Percentiles rank a stretch among this genome's conserved stretches.
These are phyloP conservation scores for Hippophae tibetana DNA, from an alignment of 306 rosid genomes.

Conservation along the genomic window DNA sequence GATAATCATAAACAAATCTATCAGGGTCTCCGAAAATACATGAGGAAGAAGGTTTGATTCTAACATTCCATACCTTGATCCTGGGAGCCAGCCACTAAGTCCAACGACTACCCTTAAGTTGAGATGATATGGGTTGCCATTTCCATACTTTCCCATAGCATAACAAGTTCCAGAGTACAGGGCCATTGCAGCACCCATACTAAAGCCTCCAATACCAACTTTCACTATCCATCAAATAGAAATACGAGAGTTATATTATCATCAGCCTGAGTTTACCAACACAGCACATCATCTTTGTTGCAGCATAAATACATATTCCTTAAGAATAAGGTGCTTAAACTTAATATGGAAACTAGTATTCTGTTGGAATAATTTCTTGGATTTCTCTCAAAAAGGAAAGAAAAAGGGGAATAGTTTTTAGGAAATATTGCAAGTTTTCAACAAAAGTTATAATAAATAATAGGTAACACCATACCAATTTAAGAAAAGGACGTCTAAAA, in stretches of 20 bases:
- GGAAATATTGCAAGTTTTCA: too few relatives aligned
- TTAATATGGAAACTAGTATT: too few relatives aligned
- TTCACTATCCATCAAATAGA: conserved; percentile 52
- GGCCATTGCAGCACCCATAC: conserved; percentile 99
- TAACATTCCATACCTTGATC: conserved; percentile 59
- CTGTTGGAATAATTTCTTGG: too few relatives aligned
- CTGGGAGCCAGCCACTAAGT: conserved; percentile 99
- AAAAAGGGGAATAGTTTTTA: too few relatives aligned
- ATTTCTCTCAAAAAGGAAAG: too few relatives aligned
- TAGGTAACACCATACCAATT: not conserved
- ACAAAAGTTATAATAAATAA: too few relatives aligned
- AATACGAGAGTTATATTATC: conserved; percentile 3
- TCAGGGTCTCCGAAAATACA: too few relatives aligned
- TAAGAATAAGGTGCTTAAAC: too few relatives aligned
- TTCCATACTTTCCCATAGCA: conserved; percentile 80
- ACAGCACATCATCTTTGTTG: not conserved
- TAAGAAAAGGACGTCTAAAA: not conserved
- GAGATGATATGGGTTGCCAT: conserved; percentile 69
- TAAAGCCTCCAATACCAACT: conserved; percentile 96
- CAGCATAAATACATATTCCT: too few relatives aligned
- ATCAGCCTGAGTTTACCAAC: conserved; percentile 10
- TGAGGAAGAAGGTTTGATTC: too few relatives aligned
- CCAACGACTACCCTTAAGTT: conserved; percentile 78
- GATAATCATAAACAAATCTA: too few relatives aligned
- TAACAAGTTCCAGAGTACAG: conserved; percentile 92